These are phyloP conservation scores for Benincasa hispida DNA, from an alignment of 306 rosid genomes.

Conservation along the genomic window DNA sequence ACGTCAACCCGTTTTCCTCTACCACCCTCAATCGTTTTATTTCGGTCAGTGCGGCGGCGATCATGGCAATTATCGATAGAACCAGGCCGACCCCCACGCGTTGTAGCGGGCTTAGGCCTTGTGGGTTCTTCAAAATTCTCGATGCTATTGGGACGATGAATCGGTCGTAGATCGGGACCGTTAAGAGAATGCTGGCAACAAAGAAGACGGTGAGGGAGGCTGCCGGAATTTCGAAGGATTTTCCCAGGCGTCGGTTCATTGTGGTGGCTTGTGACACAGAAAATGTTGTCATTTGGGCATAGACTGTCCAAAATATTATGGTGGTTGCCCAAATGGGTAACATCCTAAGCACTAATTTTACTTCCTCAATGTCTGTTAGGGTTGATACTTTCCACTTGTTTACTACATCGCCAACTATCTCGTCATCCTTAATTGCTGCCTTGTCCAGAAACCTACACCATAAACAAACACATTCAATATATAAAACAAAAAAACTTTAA, in stretches of 20 bases:
- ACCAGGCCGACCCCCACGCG: conserved; percentile 12
- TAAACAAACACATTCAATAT: not conserved
- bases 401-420: not conserved
- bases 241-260: conserved; percentile 65
- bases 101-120: conserved; percentile 10
- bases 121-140: conserved; percentile 1
- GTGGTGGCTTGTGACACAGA: conserved; percentile 82
- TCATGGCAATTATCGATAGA: conserved; percentile 7
- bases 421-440: conserved; percentile 43
- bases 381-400: conserved; percentile 56
- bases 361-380: conserved; percentile 77
- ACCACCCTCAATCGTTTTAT: conserved; percentile 1
- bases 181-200: conserved; percentile 62
- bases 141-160: conserved; percentile 26
- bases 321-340: conserved; percentile 88
- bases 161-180: conserved; percentile 60
- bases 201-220: conserved; percentile 70
- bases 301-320: conserved; percentile 68
- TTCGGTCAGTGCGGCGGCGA: conserved; percentile 9
- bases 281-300: conserved; percentile 85
- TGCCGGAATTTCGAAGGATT: conserved; percentile 53
- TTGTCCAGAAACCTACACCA: conserved; percentile 64
- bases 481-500: too few relatives aligned
- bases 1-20: not conserved
- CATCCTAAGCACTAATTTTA: conserved; percentile 52